Evolutionary conservation across 2,329 filamentous ascomycete genomes (phyloP).

Genomic region (Venturia oleaginea): DNA sequence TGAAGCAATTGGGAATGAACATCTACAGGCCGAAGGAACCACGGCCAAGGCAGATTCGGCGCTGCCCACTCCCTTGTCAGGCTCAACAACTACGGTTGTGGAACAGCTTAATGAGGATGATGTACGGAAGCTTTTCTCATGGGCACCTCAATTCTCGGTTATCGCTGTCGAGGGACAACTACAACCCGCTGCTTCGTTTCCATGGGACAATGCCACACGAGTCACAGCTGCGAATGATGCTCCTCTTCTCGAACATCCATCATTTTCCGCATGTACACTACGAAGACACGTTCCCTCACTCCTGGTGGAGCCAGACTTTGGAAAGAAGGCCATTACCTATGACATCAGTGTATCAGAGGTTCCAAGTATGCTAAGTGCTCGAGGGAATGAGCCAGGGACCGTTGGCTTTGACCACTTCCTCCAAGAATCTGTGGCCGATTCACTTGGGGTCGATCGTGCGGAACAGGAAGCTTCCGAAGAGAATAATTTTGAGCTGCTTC

Average conservation of each 20-base stretch:
- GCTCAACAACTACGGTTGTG: not conserved
- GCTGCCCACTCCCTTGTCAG: not conserved
- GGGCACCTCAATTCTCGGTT: conserved; percentile 64
- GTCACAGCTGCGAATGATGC: conserved; percentile 55
- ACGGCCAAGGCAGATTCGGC: not conserved
- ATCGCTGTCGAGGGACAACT: conserved; percentile 51
- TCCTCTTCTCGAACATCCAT: conserved; percentile 25
- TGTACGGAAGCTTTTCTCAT: conserved; percentile 62
- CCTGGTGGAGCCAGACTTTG: conserved; percentile 16
- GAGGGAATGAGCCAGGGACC: conserved; percentile 61
- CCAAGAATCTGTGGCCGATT: conserved; percentile 56
- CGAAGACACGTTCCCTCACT: conserved; percentile 19
- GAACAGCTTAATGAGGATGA: conserved; percentile 32
- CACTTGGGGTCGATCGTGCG: conserved; percentile 42
- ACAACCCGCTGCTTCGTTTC: conserved; percentile 56
- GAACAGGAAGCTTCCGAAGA: conserved; percentile 36
- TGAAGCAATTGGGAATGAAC: not conserved
- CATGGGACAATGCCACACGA: conserved; percentile 54
- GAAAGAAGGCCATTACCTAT: conserved; percentile 21
- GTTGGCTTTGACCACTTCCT: conserved; percentile 61
- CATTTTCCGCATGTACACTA: conserved; percentile 28
- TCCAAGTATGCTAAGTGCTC: conserved; percentile 64
- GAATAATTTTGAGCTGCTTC: conserved; percentile 35
- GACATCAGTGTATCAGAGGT: conserved; percentile 38
- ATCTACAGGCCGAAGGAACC: not conserved